Conservation (phyloP, 1,139 yeast genomes). For the Candida albicans region DNA sequence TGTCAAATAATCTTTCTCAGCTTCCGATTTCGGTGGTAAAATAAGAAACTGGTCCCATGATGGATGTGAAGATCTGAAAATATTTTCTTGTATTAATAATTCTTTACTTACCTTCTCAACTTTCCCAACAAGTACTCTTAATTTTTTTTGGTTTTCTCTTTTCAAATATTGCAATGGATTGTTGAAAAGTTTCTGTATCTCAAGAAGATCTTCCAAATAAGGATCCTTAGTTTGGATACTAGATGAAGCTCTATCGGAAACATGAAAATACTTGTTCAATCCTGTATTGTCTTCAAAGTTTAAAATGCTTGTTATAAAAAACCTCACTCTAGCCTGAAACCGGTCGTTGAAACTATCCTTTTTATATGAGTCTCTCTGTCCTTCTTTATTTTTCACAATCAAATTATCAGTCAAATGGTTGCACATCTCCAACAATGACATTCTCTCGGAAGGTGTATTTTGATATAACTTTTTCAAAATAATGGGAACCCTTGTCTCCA, state of each 20-base stretch:
- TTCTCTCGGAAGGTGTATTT: conserved; percentile 34
- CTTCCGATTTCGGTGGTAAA: conserved; percentile 16
- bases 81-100: conserved; percentile 33
- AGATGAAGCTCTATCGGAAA: conserved; percentile 27
- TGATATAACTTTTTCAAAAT: conserved; percentile 28
- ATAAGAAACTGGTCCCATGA: conserved; percentile 21
- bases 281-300: conserved; percentile 49
- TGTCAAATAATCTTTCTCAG: conserved; percentile 19
- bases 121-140: conserved; percentile 24
- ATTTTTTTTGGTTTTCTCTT: conserved; percentile 21
- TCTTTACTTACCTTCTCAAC: conserved; percentile 28
- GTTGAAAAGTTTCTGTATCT: conserved; percentile 31
- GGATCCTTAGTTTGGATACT: conserved; percentile 18
- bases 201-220: conserved; percentile 36
- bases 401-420: conserved; percentile 39
- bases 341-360: conserved; percentile 43
- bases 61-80: conserved; percentile 14
- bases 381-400: conserved; percentile 18
- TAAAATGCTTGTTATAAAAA: conserved; percentile 34
- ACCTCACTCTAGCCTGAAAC: conserved; percentile 38
- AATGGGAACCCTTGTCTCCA: conserved; percentile 32
- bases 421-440: conserved; percentile 30
- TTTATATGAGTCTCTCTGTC: conserved; percentile 27
- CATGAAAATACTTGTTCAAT: conserved; percentile 40
- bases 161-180: conserved; percentile 39